Conservation (phyloP, 2,329 filamentous ascomycete genomes). For the Sporothrix curviconia region DNA sequence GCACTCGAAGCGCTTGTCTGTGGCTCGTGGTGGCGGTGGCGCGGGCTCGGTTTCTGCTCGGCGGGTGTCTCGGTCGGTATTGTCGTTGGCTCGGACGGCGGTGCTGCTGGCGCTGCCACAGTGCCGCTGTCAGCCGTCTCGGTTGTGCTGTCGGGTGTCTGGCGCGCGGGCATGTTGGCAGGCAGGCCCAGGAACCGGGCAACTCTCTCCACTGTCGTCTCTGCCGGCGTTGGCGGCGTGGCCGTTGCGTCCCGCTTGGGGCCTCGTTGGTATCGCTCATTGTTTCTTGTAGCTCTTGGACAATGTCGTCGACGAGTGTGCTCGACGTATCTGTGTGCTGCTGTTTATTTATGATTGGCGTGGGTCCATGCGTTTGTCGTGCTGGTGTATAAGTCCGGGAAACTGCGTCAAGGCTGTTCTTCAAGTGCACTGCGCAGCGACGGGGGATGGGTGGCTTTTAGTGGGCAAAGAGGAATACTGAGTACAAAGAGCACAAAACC, state of each 20-base stretch:
- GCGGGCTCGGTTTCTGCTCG: background rate
- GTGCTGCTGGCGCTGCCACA: background rate
- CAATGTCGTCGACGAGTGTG: too few species aligned
- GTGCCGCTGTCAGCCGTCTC: background rate
- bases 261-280: background rate
- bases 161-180: background rate
- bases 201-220: background rate
- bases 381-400: too few species aligned
- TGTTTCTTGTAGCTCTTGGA: too few species aligned
- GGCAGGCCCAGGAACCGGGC: background rate
- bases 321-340: too few species aligned
- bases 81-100: too few species aligned
- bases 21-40: background rate
- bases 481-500: too few species aligned
- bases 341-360: too few species aligned
- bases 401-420: too few species aligned
- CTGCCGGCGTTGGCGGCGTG: background rate
- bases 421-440: too few species aligned
- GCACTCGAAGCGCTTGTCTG: background rate
- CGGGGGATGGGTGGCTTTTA: too few species aligned
- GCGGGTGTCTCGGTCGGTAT: background rate
- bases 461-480: too few species aligned
- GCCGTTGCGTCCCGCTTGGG: background rate
- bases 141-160: background rate
- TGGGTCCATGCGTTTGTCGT: too few species aligned